These are phyloP conservation scores for Secale cereale DNA, from an alignment of 176 grass and related monocot genomes.

Conservation along the genomic window DNA sequence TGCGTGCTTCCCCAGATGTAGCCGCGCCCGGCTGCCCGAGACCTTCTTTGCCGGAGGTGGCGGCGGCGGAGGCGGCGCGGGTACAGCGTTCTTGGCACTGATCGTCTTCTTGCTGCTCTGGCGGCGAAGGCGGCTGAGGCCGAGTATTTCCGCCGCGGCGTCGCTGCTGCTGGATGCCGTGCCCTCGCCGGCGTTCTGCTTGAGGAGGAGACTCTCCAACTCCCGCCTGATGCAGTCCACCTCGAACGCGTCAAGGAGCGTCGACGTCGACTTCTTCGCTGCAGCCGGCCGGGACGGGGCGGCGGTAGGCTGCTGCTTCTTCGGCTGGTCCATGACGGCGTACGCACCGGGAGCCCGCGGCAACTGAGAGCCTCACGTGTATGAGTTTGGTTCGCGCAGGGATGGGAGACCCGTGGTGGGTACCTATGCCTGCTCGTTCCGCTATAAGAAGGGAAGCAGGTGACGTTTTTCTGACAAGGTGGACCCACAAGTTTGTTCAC, in stretches of 20 bases:
- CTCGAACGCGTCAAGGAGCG: constrained; percentile 84
- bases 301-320: neutral
- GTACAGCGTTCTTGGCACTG: neutral
- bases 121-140: neutral
- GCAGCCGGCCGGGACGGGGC: neutral
- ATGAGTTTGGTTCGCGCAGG: neutral
- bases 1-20: constrained; percentile 37
- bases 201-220: constrained; percentile 46
- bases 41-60: neutral
- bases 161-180: neutral
- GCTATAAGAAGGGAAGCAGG: neutral
- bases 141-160: neutral
- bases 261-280: constrained; percentile 21
- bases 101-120: neutral
- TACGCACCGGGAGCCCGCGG: neutral
- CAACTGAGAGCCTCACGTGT: neutral
- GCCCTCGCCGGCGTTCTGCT: neutral
- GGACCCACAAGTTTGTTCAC: neutral
- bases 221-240: constrained; percentile 64
- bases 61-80: neutral
- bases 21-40: neutral
- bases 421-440: neutral
- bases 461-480: neutral
- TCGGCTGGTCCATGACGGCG: neutral
- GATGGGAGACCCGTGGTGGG: neutral